Conservation (phyloP, 768 basidiomycete genomes). For the Collybia sordida region DNA sequence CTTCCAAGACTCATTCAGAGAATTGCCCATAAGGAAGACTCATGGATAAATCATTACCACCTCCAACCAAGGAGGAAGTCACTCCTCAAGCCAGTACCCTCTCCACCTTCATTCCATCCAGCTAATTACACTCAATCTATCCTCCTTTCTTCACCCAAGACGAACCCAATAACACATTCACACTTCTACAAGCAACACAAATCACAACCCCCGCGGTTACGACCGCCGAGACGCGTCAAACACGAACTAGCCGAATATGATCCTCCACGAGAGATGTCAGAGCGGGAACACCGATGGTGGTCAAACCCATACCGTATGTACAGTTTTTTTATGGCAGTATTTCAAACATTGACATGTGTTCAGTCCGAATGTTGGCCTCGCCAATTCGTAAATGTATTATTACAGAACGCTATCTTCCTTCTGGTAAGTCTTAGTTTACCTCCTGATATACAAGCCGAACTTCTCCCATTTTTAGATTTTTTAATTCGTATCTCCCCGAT, state of each 20-base stretch:
- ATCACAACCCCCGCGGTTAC: constrained; percentile 47
- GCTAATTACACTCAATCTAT: constrained; percentile 54
- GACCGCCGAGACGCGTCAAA: constrained; percentile 26
- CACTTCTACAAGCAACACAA: constrained; percentile 56
- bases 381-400: constrained; percentile 58
- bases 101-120: constrained; percentile 44
- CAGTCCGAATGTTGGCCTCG: constrained; percentile 72
- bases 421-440: constrained; percentile 37
- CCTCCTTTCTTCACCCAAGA: constrained; percentile 43
- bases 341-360: constrained; percentile 7
- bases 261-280: constrained; percentile 56
- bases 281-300: constrained; percentile 65
- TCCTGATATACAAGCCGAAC: background rate
- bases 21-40: constrained; percentile 25
- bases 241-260: constrained; percentile 26
- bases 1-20: constrained; percentile 59
- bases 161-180: constrained; percentile 56
- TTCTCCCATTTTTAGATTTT: constrained; percentile 46
- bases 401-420: constrained; percentile 53
- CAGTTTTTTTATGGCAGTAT: constrained; percentile 12
- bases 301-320: constrained; percentile 73
- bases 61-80: constrained; percentile 24
- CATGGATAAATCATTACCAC: constrained; percentile 24
- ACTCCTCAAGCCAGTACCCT: constrained; percentile 31
- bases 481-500: constrained; percentile 59